phyloP scores from a whole-genome alignment of 257 asterid species.

The Mentha longifolia region DNA sequence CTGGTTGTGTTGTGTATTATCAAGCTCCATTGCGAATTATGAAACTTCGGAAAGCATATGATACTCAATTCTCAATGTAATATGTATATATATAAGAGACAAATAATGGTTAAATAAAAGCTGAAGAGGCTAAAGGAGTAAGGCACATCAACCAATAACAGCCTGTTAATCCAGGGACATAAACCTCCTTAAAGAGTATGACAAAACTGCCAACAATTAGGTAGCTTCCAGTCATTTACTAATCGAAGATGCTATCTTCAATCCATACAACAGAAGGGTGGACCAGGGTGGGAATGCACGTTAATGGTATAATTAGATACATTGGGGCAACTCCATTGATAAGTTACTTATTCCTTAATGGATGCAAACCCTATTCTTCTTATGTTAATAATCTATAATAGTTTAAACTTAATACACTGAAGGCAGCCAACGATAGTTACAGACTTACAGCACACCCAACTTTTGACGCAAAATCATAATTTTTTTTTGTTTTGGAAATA shows the following conservation, averaged over 20 bases:
- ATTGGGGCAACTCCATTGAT: background rate
- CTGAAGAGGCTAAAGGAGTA: background rate
- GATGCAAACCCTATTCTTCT: background rate
- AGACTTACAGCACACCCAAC: background rate
- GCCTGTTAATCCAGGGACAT: background rate
- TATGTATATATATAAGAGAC: background rate
- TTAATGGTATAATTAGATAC: background rate
- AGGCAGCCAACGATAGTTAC: background rate
- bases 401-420: background rate
- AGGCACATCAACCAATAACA: background rate
- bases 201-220: background rate
- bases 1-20: background rate
- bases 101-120: background rate
- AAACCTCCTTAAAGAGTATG: background rate
- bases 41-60: slow-evolving; percentile 2
- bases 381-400: background rate
- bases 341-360: background rate
- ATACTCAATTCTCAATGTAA: background rate
- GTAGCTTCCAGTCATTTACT: slow-evolving; percentile 17
- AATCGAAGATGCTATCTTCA: background rate
- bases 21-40: background rate
- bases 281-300: background rate
- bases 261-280: background rate
- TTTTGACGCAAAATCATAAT: slow-evolving; percentile 13
- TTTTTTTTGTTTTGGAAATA: background rate